Base-by-base conservation (phyloP, 179 eudicot species). In the Gypsophila paniculata region DNA sequence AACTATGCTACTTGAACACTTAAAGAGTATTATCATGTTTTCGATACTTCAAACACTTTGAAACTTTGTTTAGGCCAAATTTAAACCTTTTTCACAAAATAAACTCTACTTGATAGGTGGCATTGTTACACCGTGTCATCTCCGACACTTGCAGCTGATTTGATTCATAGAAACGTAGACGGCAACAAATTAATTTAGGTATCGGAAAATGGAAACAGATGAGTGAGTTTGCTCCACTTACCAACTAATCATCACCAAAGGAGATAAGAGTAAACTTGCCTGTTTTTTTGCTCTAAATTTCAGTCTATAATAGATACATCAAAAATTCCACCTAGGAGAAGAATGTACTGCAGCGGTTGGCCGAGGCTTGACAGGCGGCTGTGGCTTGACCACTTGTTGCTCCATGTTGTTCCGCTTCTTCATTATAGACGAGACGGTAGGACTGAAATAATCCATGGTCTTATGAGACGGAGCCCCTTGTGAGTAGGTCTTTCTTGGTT, bases 351-450 rank as follows among this genome's bases (percentile, higher is more conserved):
- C 79, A 59, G 79, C 79, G 17, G 68, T 82, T 26, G 79, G 89
- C 63, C 84, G 78, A 8, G 85, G 83, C 78, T 85, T 77, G 76
- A 22, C 80, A 51, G 79, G 81, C 39, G 66, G 74, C 59, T 17
- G 78, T 15, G 65, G 75, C 39, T 61, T 70, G 58, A 51, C 49
- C 13, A 62, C 46, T 60, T 63, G 78, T 74, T 58, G 87, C 75
- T 91, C 93, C 61, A 72, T 26, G 61, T 81, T 26, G 61, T 81
- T 85, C 49, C 96, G 78, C 64, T 91, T 94, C 85, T 94, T 94
- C 99, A 94, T 94, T 72, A 90, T 83, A 5, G 99, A 94, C 15
- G 99, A 91, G 18, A 94, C 96, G 0, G 99, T 94, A 38, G 99
- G 97, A 74, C 89, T 82, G 71, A 70, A 88, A 68, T 78, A 88